phyloP scores from a whole-genome alignment of 352 stramenopile genomes.

The Globisporangium radiosum region DNA sequence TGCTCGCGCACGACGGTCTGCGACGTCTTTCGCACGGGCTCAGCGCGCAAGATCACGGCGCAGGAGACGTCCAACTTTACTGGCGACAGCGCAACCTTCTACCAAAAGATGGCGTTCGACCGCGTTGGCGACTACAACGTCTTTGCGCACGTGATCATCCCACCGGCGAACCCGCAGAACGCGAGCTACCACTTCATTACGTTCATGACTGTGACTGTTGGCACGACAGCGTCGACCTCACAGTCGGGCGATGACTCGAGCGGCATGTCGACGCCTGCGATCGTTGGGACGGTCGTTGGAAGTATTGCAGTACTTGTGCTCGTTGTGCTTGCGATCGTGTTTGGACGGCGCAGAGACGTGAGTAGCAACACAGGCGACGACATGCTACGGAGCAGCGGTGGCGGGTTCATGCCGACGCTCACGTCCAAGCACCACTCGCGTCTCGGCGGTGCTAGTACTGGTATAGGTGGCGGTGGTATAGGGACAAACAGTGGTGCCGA shows the following conservation, averaged over 20 bases:
- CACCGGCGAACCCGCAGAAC: constrained; percentile 38
- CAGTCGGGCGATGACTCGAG: neutral
- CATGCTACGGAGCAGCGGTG: constrained; percentile 50
- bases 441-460: constrained; percentile 11
- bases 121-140: constrained; percentile 56
- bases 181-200: constrained; percentile 77
- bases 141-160: constrained; percentile 71
- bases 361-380: constrained; percentile 25
- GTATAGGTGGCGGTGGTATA: neutral
- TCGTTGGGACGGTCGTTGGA: constrained; percentile 41
- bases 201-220: constrained; percentile 47
- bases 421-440: constrained; percentile 48
- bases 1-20: constrained; percentile 61
- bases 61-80: constrained; percentile 80
- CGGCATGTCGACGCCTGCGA: constrained; percentile 33
- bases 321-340: constrained; percentile 48
- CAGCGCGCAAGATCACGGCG: constrained; percentile 53
- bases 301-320: constrained; percentile 31
- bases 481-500: constrained; percentile 11
- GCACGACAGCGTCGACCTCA: constrained; percentile 12
- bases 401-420: constrained; percentile 34
- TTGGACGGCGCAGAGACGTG: constrained; percentile 40
- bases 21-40: constrained; percentile 64
- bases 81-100: constrained; percentile 49
- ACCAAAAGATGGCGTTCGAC: constrained; percentile 47